phyloP scores from a whole-genome alignment of 192 early-diverging fungal species.

The Backusella morwellensis region DNA sequence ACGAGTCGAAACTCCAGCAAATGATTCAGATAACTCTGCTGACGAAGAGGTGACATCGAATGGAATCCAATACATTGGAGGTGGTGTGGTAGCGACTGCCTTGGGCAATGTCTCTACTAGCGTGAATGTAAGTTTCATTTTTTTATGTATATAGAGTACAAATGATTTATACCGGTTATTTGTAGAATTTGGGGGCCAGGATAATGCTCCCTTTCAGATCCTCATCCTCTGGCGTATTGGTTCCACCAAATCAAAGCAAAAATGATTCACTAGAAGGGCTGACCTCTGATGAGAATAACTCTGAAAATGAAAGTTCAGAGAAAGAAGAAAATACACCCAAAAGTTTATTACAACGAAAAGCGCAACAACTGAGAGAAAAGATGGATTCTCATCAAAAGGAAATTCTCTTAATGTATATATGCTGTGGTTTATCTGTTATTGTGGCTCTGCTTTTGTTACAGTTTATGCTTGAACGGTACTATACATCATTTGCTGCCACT shows the following conservation, averaged over 20 bases:
- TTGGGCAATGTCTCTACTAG: slow-evolving; percentile 12
- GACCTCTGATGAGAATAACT: neutral
- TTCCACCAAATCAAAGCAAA: neutral
- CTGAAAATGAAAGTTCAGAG: neutral
- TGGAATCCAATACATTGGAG: slow-evolving; percentile 4
- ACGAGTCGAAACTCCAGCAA: neutral
- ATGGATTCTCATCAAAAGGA: neutral
- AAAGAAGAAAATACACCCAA: neutral
- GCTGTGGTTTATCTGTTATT: slow-evolving; percentile 5
- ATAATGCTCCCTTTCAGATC: slow-evolving; percentile 10
- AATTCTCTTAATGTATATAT: slow-evolving; percentile 5
- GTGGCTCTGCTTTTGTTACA: slow-evolving; percentile 14
- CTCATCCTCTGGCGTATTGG: neutral
- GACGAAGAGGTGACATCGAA: neutral
- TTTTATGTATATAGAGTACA: neutral
- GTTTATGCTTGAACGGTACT: neutral
- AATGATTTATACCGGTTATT: neutral
- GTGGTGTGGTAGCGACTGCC: slow-evolving; percentile 11
- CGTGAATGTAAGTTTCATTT: slow-evolving; percentile 11
- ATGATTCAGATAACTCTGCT: neutral
- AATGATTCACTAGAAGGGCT: neutral
- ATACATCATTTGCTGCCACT: neutral
- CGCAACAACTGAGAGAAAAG: neutral
- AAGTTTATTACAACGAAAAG: neutral
- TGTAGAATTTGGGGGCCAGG: slow-evolving; percentile 5